Conservation (phyloP, 129 eudicot genomes). For the Pseudognaphalium luteoalbum region DNA sequence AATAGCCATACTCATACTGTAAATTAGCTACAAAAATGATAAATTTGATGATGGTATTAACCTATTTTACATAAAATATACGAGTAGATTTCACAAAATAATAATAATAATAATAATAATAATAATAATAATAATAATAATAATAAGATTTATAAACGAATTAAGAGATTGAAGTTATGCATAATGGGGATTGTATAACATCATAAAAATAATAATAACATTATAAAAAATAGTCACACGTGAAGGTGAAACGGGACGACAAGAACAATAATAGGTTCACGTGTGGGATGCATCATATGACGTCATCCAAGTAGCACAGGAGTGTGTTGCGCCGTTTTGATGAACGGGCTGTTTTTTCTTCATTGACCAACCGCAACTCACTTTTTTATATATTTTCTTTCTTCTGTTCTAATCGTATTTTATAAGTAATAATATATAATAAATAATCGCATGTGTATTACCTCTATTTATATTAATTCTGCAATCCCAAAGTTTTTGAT, state of each 20-base stretch:
- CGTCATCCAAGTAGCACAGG: constrained; percentile 27
- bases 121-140: no score
- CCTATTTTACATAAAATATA: no score
- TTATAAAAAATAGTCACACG: constrained; percentile 42
- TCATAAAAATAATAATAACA: no score
- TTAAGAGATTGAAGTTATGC: no score
- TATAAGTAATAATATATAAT: background rate
- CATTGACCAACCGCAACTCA: constrained; percentile 15
- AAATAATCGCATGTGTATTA: constrained; percentile 2
- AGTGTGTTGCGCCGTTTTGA: constrained; percentile 63
- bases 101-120: no score
- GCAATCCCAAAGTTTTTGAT: constrained; percentile 9
- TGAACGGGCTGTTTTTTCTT: constrained; percentile 49
- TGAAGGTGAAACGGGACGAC: constrained; percentile 35
- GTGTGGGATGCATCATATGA: constrained; percentile 55
- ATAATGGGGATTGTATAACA: no score
- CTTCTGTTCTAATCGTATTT: background rate
- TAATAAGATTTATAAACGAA: no score
- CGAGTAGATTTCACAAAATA: no score
- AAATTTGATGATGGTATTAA: no score
- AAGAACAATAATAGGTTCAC: constrained; percentile 42
- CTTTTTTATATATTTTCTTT: background rate
- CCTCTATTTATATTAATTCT: background rate
- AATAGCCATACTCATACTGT: no score
- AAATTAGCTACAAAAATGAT: no score